These are phyloP conservation scores for Exserohilum rostratum DNA, from an alignment of 2,329 filamentous ascomycete species.

Conservation along the genomic window DNA sequence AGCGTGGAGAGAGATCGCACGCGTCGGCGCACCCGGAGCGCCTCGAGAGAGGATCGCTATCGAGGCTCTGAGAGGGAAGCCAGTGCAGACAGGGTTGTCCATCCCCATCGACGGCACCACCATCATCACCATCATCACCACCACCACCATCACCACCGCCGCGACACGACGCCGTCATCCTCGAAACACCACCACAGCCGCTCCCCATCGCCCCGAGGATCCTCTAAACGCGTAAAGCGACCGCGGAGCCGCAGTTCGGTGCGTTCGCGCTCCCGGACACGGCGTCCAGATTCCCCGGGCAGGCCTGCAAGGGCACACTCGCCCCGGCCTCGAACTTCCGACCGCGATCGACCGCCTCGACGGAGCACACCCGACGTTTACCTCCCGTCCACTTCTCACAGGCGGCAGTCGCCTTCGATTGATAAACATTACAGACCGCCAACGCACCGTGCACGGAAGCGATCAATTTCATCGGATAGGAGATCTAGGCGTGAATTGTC, in stretches of 20 bases:
- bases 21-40: conserved; percentile 42
- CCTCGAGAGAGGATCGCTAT: conserved; percentile 44
- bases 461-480: conserved; percentile 41
- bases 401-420: conserved; percentile 50
- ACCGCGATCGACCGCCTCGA: conserved; percentile 41
- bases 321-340: conserved; percentile 36
- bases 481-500: conserved; percentile 38
- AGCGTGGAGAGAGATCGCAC: conserved; percentile 41
- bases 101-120: conserved; percentile 43
- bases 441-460: conserved; percentile 38
- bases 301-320: conserved; percentile 40
- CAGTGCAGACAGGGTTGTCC: conserved; percentile 46
- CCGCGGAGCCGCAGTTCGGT: conserved; percentile 44
- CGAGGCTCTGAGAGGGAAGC: conserved; percentile 44
- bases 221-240: conserved; percentile 42
- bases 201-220: conserved; percentile 44
- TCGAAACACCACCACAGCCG: conserved; percentile 48
- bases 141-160: conserved; percentile 33
- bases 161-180: conserved; percentile 47
- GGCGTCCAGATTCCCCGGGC: conserved; percentile 39
- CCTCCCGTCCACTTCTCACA: conserved; percentile 37
- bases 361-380: conserved; percentile 47
- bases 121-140: conserved; percentile 41
- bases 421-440: conserved; percentile 48
- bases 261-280: conserved; percentile 43